phyloP scores from a whole-genome alignment of 108 stramenopile genomes.

The Cyclotella baltica region DNA sequence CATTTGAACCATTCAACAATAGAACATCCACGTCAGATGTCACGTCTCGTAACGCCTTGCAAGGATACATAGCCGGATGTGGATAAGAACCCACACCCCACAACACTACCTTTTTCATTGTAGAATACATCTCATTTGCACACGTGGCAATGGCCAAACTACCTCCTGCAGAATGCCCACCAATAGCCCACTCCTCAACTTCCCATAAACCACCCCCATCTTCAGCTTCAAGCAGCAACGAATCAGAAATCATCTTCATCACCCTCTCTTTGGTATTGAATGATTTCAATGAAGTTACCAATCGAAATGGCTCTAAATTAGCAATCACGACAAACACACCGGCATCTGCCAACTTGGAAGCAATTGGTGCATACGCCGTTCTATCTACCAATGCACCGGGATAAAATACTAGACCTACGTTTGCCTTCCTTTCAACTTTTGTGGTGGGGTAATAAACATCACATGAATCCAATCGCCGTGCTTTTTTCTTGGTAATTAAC shows the following conservation, averaged over 20 bases:
- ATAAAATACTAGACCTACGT: slow-evolving; percentile 61
- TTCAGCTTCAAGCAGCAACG: slow-evolving; percentile 17
- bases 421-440: slow-evolving; percentile 20
- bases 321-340: slow-evolving; percentile 66
- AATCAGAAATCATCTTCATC: slow-evolving; percentile 48
- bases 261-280: slow-evolving; percentile 36
- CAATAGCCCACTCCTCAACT: slow-evolving; percentile 62
- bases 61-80: slow-evolving; percentile 15
- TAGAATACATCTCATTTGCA: slow-evolving; percentile 47
- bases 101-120: slow-evolving; percentile 47
- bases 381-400: slow-evolving; percentile 70
- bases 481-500: slow-evolving; percentile 40
- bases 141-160: slow-evolving; percentile 34
- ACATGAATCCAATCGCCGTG: slow-evolving; percentile 53
- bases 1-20: slow-evolving; percentile 47
- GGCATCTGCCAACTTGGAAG: slow-evolving; percentile 55
- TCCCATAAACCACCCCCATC: slow-evolving; percentile 24
- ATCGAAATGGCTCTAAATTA: slow-evolving; percentile 52
- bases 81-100: slow-evolving; percentile 44
- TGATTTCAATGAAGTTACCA: slow-evolving; percentile 16
- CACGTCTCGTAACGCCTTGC: slow-evolving; percentile 26
- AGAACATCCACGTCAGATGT: slow-evolving; percentile 28
- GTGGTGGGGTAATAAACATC: slow-evolving; percentile 58
- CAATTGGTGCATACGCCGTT: slow-evolving; percentile 67
- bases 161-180: slow-evolving; percentile 68